Base-by-base conservation (phyloP, 768 basidiomycete genomes). In the Wakefieldia striispora region DNA sequence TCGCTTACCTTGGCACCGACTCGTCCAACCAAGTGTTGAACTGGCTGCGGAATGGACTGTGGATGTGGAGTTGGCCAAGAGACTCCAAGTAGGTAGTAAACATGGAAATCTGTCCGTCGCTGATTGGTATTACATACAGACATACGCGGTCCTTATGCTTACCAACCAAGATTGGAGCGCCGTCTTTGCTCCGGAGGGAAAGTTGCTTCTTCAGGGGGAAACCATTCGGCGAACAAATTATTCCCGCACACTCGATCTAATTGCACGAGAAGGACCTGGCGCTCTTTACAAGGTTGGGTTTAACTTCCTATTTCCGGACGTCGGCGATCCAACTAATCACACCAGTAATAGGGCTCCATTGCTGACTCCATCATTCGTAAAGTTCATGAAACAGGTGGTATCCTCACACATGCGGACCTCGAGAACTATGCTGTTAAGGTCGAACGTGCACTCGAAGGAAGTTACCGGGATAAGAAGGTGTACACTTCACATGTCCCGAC, bases 401-500 rank as follows among this genome's bases (percentile, higher is more conserved):
- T 97, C 47, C 68, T 97, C 60, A 81, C 85, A 5, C 74, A 82
- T 49, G 74, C 78, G 39, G 95, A 98, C 72, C 67, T 95, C 10
- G 74, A 75, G 47, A 74, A 75, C 35, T 98, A 94, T 66, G 66
- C 72, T 14, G 82, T 88, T 33, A 80, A 79, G 49, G 81, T 90
- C 10, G 71, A 78, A 39, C 85, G 72, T 40, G 92, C 97, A 6
- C 72, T 98, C 35, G 66, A 84, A 59, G 88, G 91, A 8, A 83
- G 79, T 0, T 99, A 90, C 67, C 78, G 77, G 16, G 83, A 83
- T 37, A 81, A 82, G 58, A 91, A 80, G 54, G 75, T 98, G 34
- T 97, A 91, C 68, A 94, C 92, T 0, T 78, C 87, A 0, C 81
- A 84, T 59, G 86, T 91, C 12, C 97, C 97, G 6, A 84, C 88